phyloP scores from a whole-genome alignment of 495 filamentous ascomycete genomes.

The Aspergillus panamensis region DNA sequence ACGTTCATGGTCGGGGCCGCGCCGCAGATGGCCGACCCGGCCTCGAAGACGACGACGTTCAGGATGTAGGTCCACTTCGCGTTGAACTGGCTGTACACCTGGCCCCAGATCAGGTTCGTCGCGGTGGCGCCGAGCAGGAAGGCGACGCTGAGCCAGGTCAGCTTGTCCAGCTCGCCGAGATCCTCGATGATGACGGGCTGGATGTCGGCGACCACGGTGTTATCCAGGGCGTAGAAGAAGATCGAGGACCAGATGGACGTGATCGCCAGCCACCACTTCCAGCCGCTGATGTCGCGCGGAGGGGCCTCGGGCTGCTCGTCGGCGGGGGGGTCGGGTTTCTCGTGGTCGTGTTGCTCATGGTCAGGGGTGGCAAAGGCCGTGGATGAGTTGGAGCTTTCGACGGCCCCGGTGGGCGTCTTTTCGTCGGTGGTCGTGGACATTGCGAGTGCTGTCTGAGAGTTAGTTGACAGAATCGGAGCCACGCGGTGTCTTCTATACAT shows the following conservation, averaged over 20 bases:
- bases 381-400: too few species aligned
- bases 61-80: slow-evolving; percentile 53
- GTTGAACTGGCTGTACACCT: slow-evolving; percentile 51
- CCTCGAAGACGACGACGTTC: slow-evolving; percentile 48
- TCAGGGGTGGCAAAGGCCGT: too few species aligned
- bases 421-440: too few species aligned
- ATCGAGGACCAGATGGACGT: slow-evolving; percentile 43
- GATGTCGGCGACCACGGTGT: slow-evolving; percentile 59
- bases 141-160: slow-evolving; percentile 55
- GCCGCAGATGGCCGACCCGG: slow-evolving; percentile 53
- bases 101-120: slow-evolving; percentile 43
- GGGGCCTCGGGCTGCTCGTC: too few species aligned
- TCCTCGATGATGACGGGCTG: slow-evolving; percentile 49
- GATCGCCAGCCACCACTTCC: slow-evolving; percentile 42
- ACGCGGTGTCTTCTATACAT: too few species aligned
- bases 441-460: too few species aligned
- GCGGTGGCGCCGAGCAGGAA: slow-evolving; percentile 50
- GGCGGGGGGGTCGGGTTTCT: too few species aligned
- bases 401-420: too few species aligned
- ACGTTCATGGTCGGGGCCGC: slow-evolving; percentile 49
- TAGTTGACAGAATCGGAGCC: too few species aligned
- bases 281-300: slow-evolving; percentile 11
- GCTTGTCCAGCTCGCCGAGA: slow-evolving; percentile 50
- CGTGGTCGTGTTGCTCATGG: too few species aligned
- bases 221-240: slow-evolving; percentile 58